Percentiles rank a stretch among this genome's conserved stretches.
Conservation (phyloP, 306 rosid species). For the Inga oerstediana region DNA sequence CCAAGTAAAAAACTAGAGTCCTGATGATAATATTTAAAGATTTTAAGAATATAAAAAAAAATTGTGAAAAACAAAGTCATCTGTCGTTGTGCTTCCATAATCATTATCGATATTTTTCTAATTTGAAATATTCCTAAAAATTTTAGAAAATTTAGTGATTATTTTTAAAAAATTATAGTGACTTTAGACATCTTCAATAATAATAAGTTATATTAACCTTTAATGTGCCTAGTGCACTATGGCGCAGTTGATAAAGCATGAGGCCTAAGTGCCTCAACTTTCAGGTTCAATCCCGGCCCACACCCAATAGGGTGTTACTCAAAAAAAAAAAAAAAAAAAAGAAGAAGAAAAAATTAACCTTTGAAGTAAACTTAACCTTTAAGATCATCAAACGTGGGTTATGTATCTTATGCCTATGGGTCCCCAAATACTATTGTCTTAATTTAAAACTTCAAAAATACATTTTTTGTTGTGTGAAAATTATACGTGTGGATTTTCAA, state of each 20-base stretch:
- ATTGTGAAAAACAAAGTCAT: not conserved
- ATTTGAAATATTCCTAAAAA: not conserved
- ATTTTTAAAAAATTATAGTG: not conserved
- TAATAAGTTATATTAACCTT: not conserved
- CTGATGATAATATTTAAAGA: too few species aligned
- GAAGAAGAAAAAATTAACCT: not conserved
- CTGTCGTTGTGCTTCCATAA: not conserved
- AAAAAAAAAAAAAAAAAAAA: too few species aligned
- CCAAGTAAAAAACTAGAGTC: too few species aligned
- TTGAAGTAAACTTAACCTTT: not conserved
- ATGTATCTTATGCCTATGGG: not conserved
- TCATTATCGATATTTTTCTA: not conserved
- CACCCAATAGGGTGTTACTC: too few species aligned
- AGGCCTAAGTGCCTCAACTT: too few species aligned
- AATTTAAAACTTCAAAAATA: not conserved
- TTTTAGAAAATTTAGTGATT: not conserved
- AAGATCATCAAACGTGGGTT: not conserved
- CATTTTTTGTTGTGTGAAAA: not conserved
- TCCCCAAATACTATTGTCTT: not conserved
- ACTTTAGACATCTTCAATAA: not conserved
- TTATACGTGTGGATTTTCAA: not conserved
- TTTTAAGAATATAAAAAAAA: not conserved
- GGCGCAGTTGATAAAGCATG: too few species aligned
- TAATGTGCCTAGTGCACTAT: too few species aligned
- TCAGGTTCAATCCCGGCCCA: too few species aligned